Percentiles rank a stretch among this genome's conserved stretches.
phyloP scores from a whole-genome alignment of 1,139 yeast genomes.

The Kodamaea sp. region DNA sequence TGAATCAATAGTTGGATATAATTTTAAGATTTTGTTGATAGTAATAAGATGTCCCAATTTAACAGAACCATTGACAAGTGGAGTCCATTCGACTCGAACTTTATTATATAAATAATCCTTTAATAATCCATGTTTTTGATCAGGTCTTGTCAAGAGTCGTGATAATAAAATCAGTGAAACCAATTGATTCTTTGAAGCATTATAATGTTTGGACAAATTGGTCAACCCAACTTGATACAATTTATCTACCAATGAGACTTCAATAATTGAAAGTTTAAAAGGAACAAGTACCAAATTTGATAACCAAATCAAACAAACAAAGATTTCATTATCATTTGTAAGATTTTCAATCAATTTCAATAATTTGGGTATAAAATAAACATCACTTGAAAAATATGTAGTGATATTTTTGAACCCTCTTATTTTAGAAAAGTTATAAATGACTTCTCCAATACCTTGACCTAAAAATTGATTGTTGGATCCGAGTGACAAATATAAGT shows the following conservation, averaged over 20 bases:
- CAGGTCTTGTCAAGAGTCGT: slow-evolving; percentile 34
- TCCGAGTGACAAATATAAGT: slow-evolving; percentile 21
- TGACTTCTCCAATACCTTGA: slow-evolving; percentile 22
- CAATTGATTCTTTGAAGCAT: slow-evolving; percentile 27
- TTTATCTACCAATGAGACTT: slow-evolving; percentile 26
- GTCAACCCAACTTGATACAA: slow-evolving; percentile 32
- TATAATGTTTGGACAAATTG: slow-evolving; percentile 24
- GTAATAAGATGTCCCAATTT: slow-evolving; percentile 39
- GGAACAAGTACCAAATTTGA: slow-evolving; percentile 68
- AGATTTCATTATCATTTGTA: slow-evolving; percentile 52
- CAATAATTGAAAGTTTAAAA: slow-evolving; percentile 51
- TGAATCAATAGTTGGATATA: neutral
- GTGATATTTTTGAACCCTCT: slow-evolving; percentile 61
- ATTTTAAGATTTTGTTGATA: slow-evolving; percentile 35
- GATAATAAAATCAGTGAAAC: slow-evolving; percentile 37
- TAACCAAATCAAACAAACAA: slow-evolving; percentile 68
- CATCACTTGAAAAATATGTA: slow-evolving; percentile 58
- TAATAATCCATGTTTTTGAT: slow-evolving; percentile 13
- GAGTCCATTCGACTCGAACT: slow-evolving; percentile 17
- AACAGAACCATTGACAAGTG: slow-evolving; percentile 13
- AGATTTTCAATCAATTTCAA: slow-evolving; percentile 18
- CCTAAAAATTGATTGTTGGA: slow-evolving; percentile 1
- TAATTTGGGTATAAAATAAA: slow-evolving; percentile 43
- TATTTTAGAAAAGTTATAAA: slow-evolving; percentile 62
- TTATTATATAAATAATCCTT: slow-evolving; percentile 17